Base-by-base conservation (phyloP, 2,329 filamentous ascomycete species). In the Aspergillus aculeatus region DNA sequence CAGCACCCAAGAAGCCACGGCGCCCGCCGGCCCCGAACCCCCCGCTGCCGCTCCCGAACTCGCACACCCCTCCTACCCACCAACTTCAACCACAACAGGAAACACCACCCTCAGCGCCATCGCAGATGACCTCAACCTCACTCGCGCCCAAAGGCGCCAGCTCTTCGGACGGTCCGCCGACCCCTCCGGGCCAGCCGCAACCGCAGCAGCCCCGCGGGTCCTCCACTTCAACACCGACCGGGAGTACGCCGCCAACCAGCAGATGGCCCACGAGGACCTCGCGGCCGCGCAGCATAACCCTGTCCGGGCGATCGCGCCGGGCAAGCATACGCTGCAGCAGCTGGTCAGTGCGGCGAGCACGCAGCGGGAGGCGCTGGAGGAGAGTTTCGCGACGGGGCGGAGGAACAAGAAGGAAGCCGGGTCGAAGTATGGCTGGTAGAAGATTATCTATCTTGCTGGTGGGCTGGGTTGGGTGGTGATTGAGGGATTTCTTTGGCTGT, bases 251-350 rank as follows among this genome's bases (percentile, higher is more conserved):
- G 86, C 90, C 69, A 98, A 98, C 74, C 90, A 96, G 77, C 82
- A 83, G 66, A 73, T 96, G 89, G 90, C 70, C 86, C 92, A 73
- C 80, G 86, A 69, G 73, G 77, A 78, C 58, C 66, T 77, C 47
- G 76, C 76, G 7, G 73, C 75, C 11, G 66, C 87, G 56, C 84
- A 86, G 53, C 90, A 96, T 77, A 93, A 94, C 69, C 90, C 92
- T 7, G 88, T 97, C 58, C 89, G 92, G 54, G 81, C 88, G 2
- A 89, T 96, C 71, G 88, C 91, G 24, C 90, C 92, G 3, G 91
- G 92, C 61, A 97, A 97, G 79, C 92, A 97, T 77, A 96, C 85
- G 69, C 81, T 98, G 74, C 88, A 89, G 71, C 92, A 96, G 79
- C 82, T 98, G 68, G 90, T 98, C 66, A 92, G 87, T 75, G 89